Evolutionary conservation across 495 filamentous ascomycete genomes (phyloP).

Genomic region (Talaromyces adpressus): DNA sequence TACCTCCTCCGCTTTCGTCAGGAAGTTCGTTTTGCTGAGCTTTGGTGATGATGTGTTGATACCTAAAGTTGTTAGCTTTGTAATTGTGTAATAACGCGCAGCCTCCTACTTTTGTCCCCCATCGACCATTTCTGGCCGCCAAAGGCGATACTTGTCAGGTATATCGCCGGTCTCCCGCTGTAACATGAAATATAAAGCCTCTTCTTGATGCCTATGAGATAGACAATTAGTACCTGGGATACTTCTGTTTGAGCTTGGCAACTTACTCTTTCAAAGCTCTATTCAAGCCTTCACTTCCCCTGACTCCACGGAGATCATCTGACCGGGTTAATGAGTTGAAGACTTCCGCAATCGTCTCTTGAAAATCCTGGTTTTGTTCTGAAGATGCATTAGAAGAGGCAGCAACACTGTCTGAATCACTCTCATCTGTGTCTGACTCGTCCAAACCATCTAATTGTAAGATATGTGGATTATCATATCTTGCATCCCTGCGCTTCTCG

Average conservation of each 20-base stretch:
- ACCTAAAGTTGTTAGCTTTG: not conserved
- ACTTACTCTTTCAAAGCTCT: constrained; percentile 5
- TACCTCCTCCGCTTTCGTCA: constrained; percentile 52
- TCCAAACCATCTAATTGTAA: not conserved
- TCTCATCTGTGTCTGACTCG: not conserved
- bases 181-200: constrained; percentile 8
- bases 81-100: not conserved
- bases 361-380: constrained; percentile 1
- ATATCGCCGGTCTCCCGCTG: constrained; percentile 2
- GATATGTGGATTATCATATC: constrained; percentile 10
- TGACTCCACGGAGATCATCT: not conserved
- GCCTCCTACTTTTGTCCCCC: not conserved
- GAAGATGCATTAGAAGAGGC: not conserved
- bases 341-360: constrained; percentile 1
- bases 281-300: constrained; percentile 1
- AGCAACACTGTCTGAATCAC: not conserved
- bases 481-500: not conserved
- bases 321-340: constrained; percentile 1
- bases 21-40: constrained; percentile 46
- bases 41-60: not conserved
- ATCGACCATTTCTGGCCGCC: not conserved
- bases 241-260: not conserved
- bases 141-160: not conserved
- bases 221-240: not conserved
- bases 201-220: constrained; percentile 7